Base-by-base conservation (phyloP, 441 rosid species). In the Arabidopsis lyrata region DNA sequence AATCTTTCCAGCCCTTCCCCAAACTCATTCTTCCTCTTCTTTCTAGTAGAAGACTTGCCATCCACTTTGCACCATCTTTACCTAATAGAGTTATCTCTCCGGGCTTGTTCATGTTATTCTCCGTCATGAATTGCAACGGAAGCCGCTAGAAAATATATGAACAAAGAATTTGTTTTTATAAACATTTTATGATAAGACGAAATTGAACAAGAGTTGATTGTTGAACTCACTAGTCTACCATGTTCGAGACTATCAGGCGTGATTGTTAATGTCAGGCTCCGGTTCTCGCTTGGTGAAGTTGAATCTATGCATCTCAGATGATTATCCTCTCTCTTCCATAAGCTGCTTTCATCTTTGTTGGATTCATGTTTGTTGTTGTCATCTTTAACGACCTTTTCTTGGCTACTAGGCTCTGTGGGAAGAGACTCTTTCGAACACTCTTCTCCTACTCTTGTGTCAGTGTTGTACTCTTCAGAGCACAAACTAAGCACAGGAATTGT, bases 1-100 rank as follows among this genome's bases (percentile, higher is more conserved):
- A 68, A 11, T 68, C 63, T 68, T 44, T 68, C 73, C 73, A 69
- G 18, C 73, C 65, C 7, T 69, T 68, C 31, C 53, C 75, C 50
- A 59, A 49, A 71, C 41, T 60, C 52, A 35, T 71, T 54, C 62
- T 67, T 54, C 62, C 49, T 36, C 49, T 60, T 32, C 15, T 71
- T 7, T 71, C 67, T 5, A 70, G 36, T 59, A 41, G 42, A 56
- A 69, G 64, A 32, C 53, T 70, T n/a, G 10, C 47, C 2, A 49
- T 11, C 76, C 68, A 62, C 41, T 27, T 72, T 72, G 29, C 55
- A 50, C 67, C 49, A 48, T 70, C 66, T 48, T 14, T 50, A 15
- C 49, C 67, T 65, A 70, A 10, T 6, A 70, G 60, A 48, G 44
- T 35, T 48, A 70, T 60, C 24, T 59, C 66, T 29, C 74, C 67